These are phyloP conservation scores for Camelina neglecta DNA, from an alignment of 345 rosid species.

Conservation along the genomic window DNA sequence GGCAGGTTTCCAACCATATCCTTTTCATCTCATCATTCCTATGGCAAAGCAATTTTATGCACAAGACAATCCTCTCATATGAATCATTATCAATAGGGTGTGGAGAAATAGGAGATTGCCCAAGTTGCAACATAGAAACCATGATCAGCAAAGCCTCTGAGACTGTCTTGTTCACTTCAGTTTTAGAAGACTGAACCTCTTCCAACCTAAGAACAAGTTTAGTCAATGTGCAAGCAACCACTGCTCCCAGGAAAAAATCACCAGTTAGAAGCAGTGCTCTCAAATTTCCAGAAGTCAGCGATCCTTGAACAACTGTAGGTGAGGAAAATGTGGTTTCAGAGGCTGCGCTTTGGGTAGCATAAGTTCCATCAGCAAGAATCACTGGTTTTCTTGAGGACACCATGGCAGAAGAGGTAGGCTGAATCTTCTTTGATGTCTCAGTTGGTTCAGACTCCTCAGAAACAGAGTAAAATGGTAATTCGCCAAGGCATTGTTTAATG, in stretches of 20 bases:
- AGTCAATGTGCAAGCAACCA: constrained; percentile 88
- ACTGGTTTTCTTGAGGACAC: constrained; percentile 85
- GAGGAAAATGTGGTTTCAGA: constrained; percentile 84
- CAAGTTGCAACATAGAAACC: constrained; percentile 93
- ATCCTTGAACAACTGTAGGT: constrained; percentile 80
- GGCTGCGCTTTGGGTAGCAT: constrained; percentile 94
- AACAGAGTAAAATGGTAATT: constrained; percentile 73
- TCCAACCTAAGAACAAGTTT: constrained; percentile 93
- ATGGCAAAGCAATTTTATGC: constrained; percentile 81
- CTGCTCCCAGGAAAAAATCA: constrained; percentile 98
- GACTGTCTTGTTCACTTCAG: constrained; percentile 74
- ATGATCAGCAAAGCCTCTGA: constrained; percentile 78
- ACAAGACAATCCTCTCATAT: constrained; percentile 78
- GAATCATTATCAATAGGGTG: constrained; percentile 97
- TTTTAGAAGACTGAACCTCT: constrained; percentile 84
- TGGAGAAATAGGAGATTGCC: constrained; percentile 82
- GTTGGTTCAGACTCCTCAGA: constrained; percentile 74
- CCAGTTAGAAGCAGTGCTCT: constrained; percentile 92
- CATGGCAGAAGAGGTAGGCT: constrained; percentile 57
- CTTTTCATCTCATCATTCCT: constrained; percentile 80
- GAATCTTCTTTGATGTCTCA: constrained; percentile 65
- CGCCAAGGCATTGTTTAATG: constrained; percentile 89
- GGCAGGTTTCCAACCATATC: constrained; percentile 91
- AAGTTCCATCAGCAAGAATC: constrained; percentile 90
- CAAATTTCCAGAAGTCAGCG: constrained; percentile 69